Conservation (phyloP, 768 basidiomycete species). For the Boletus rubropictus region DNA sequence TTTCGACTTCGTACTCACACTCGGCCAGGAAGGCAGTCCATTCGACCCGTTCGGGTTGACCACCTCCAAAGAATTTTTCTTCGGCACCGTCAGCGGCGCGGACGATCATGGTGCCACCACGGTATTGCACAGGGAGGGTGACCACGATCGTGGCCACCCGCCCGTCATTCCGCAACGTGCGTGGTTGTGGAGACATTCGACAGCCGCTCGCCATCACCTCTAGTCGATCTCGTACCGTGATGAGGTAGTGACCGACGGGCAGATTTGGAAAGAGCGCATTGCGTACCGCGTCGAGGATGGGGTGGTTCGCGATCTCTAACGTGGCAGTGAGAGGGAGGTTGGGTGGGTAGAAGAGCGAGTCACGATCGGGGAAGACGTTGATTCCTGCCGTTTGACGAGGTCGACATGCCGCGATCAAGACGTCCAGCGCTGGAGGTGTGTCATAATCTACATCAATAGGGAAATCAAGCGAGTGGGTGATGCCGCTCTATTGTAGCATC, state of each 20-base stretch:
- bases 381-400: slow-evolving; percentile 53
- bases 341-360: slow-evolving; percentile 67
- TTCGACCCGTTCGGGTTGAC: slow-evolving; percentile 63
- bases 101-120: slow-evolving; percentile 61
- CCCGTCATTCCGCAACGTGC: slow-evolving; percentile 53
- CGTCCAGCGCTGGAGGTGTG: slow-evolving; percentile 71
- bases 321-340: slow-evolving; percentile 69
- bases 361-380: slow-evolving; percentile 51
- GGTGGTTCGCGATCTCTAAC: slow-evolving; percentile 75
- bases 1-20: slow-evolving; percentile 70
- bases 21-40: slow-evolving; percentile 75
- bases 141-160: slow-evolving; percentile 68
- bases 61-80: slow-evolving; percentile 59
- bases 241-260: slow-evolving; percentile 64
- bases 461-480: slow-evolving; percentile 76
- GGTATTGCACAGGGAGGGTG: slow-evolving; percentile 68
- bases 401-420: slow-evolving; percentile 68
- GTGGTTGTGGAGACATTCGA: slow-evolving; percentile 50
- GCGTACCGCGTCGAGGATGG: slow-evolving; percentile 72
- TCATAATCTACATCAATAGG: slow-evolving; percentile 73
- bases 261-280: slow-evolving; percentile 67
- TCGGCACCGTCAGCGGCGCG: slow-evolving; percentile 48
- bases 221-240: slow-evolving; percentile 59
- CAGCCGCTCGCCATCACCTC: slow-evolving; percentile 63
- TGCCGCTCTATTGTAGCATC: slow-evolving; percentile 49